These are phyloP conservation scores for Peniophora sp. DNA, from an alignment of 1,284 basidiomycete genomes.

Conservation along the genomic window DNA sequence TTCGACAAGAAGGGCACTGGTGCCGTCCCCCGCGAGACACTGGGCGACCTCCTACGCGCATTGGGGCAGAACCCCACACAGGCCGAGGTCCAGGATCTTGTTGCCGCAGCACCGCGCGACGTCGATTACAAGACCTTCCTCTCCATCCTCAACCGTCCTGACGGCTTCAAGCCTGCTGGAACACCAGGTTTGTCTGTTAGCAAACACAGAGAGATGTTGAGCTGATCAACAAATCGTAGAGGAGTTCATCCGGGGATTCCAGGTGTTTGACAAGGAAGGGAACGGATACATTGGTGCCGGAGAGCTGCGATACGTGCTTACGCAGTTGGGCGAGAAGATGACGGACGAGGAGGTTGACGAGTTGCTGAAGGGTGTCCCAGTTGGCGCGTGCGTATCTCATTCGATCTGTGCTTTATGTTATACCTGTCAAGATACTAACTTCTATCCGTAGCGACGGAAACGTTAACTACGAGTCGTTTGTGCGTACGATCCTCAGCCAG, in stretches of 20 bases:
- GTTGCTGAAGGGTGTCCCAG: constrained; percentile 89
- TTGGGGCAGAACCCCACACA: constrained; percentile 98
- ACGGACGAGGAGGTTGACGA: constrained; percentile 97
- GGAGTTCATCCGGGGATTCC: constrained; percentile 98
- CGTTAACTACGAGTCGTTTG: constrained; percentile 96
- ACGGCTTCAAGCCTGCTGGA: constrained; percentile 94
- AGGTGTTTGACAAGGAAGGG: constrained; percentile 98
- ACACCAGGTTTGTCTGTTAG: constrained; percentile 56
- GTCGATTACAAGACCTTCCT: constrained; percentile 90
- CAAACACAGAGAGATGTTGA: neutral
- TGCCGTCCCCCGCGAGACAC: constrained; percentile 77
- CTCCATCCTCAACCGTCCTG: constrained; percentile 87
- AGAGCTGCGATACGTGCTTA: constrained; percentile 89
- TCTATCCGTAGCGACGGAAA: constrained; percentile 76
- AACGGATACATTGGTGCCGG: constrained; percentile 96
- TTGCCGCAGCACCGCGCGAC: constrained; percentile 66
- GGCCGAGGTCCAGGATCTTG: constrained; percentile 86
- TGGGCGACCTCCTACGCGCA: constrained; percentile 93
- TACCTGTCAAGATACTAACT: neutral
- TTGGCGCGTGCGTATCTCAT: constrained; percentile 63
- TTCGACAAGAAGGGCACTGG: constrained; percentile 97
- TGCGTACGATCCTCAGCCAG: constrained; percentile 86
- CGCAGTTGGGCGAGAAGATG: constrained; percentile 97
- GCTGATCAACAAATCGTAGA: constrained; percentile 42
- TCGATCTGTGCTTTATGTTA: neutral